These are phyloP conservation scores for Pulveroboletus sp. DNA, from an alignment of 768 basidiomycete species.

Conservation along the genomic window DNA sequence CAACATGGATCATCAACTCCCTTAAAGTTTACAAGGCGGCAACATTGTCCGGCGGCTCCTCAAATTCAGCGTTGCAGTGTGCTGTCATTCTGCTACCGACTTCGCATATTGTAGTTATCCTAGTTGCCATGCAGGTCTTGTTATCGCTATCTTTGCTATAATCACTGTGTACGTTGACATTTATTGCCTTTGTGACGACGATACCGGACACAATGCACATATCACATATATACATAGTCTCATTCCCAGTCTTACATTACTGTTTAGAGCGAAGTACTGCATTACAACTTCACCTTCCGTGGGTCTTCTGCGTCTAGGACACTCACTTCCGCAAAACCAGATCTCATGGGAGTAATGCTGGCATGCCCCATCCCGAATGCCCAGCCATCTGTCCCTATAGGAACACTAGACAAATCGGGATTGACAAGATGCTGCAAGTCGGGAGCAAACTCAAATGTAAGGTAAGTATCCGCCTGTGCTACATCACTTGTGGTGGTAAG, in stretches of 20 bases:
- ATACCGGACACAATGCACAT: slow-evolving; percentile 9
- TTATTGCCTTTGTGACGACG: slow-evolving; percentile 5
- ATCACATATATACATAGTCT: no score
- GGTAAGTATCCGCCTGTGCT: slow-evolving; percentile 27
- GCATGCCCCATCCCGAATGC: slow-evolving; percentile 67
- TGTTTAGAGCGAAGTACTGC: slow-evolving; percentile 39
- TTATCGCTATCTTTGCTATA: slow-evolving; percentile 3
- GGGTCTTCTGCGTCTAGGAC: background rate
- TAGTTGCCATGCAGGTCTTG: slow-evolving; percentile 12
- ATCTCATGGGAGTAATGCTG: slow-evolving; percentile 76
- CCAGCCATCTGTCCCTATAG: slow-evolving; percentile 81
- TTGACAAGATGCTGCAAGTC: slow-evolving; percentile 67
- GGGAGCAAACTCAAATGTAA: slow-evolving; percentile 76
- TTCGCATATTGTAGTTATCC: slow-evolving; percentile 9
- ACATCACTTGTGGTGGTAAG: background rate
- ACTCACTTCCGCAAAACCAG: slow-evolving; percentile 62
- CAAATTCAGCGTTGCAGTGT: slow-evolving; percentile 10
- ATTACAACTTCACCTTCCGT: slow-evolving; percentile 30
- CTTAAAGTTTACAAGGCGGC: slow-evolving; percentile 73
- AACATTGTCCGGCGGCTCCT: slow-evolving; percentile 38
- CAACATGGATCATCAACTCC: slow-evolving; percentile 77
- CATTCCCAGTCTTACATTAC: background rate
- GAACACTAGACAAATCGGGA: slow-evolving; percentile 56
- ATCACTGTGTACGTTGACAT: slow-evolving; percentile 1
- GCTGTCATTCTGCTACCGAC: slow-evolving; percentile 4